A percentile compares a stretch with the other conserved stretches of the same genome.
phyloP scores from a whole-genome alignment of 257 asterid species.

The Fraxinus americana region DNA sequence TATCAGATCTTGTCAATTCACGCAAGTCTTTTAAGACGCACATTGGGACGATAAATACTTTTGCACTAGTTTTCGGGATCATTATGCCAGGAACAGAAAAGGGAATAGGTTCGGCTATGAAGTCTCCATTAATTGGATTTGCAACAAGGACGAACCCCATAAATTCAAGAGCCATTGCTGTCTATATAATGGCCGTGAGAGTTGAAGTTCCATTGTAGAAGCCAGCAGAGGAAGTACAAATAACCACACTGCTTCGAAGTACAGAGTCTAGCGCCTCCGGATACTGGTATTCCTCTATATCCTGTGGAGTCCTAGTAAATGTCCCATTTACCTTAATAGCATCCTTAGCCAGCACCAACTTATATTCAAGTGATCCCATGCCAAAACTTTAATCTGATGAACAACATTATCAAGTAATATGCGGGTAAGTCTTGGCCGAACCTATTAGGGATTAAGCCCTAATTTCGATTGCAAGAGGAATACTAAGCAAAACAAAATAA shows the following conservation, averaged over 20 bases:
- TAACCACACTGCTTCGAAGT: slow-evolving; percentile 68
- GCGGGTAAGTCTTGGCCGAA: neutral
- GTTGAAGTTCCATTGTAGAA: slow-evolving; percentile 67
- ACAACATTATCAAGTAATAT: neutral
- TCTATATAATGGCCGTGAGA: slow-evolving; percentile 55
- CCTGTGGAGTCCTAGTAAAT: slow-evolving; percentile 53
- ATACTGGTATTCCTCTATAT: slow-evolving; percentile 76
- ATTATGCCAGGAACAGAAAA: slow-evolving; percentile 73
- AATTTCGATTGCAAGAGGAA: neutral
- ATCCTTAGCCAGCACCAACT: slow-evolving; percentile 75
- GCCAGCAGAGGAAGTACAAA: slow-evolving; percentile 85
- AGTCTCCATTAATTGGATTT: slow-evolving; percentile 79
- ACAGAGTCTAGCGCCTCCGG: slow-evolving; percentile 73
- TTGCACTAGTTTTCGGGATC: slow-evolving; percentile 66
- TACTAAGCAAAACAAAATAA: neutral
- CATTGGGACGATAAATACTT: slow-evolving; percentile 35
- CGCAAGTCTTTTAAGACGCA: neutral
- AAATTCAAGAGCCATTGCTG: slow-evolving; percentile 66
- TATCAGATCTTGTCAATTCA: neutral
- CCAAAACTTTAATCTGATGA: slow-evolving; percentile 69
- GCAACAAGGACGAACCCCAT: slow-evolving; percentile 77
- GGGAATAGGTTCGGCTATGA: slow-evolving; percentile 88
- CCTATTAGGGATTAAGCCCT: neutral
- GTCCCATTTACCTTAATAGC: slow-evolving; percentile 49
- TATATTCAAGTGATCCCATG: slow-evolving; percentile 54